phyloP scores from a whole-genome alignment of 331 rosid genomes.

The Malus hybrid region DNA sequence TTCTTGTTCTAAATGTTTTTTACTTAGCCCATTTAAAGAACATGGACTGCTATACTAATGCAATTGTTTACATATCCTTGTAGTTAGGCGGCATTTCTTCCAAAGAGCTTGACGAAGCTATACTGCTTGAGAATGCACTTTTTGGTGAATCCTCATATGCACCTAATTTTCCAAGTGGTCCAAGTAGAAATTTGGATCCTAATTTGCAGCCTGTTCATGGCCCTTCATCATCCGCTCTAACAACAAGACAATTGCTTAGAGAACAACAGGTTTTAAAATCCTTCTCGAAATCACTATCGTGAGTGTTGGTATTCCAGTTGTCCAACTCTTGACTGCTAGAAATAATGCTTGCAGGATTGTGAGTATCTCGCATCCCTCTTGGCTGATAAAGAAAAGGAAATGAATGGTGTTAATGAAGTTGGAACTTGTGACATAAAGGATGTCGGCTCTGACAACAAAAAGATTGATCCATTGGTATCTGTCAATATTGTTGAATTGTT shows the following conservation, averaged over 20 bases:
- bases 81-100: constrained; percentile 68
- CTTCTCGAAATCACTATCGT: not conserved
- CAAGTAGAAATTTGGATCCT: constrained; percentile 23
- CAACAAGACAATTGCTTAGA: constrained; percentile 30
- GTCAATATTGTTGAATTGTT: not conserved
- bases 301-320: not conserved
- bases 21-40: not conserved
- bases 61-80: constrained; percentile 8
- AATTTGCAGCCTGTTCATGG: constrained; percentile 9
- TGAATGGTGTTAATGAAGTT: constrained; percentile 25
- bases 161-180: constrained; percentile 30
- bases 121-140: constrained; percentile 56
- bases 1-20: constrained; percentile 3
- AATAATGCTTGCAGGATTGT: constrained; percentile 34
- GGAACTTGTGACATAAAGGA: constrained; percentile 29
- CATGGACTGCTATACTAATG: constrained; percentile 8
- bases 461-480: constrained; percentile 27
- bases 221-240: constrained; percentile 22
- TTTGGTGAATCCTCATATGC: constrained; percentile 30
- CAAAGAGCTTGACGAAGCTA: constrained; percentile 66
- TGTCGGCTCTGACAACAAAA: constrained; percentile 13
- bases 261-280: constrained; percentile 54
- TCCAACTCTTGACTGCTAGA: constrained; percentile 6
- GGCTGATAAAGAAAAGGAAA: constrained; percentile 44
- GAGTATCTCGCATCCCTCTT: constrained; percentile 43